Evolutionary conservation across 495 filamentous ascomycete genomes (phyloP).

Genomic region (Penicillium paradoxum): DNA sequence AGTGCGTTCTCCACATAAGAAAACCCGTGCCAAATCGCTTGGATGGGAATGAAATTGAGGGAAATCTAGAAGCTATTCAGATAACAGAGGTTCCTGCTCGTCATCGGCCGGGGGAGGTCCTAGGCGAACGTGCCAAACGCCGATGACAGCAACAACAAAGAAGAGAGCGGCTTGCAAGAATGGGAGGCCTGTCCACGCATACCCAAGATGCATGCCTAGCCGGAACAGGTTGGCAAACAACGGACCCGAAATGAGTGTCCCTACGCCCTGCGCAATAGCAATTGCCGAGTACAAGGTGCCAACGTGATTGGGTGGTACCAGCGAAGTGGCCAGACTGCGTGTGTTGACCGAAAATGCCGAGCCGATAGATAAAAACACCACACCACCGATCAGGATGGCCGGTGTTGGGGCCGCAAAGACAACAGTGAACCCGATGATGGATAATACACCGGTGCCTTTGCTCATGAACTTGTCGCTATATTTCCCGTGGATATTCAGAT

Average conservation of each 20-base stretch:
- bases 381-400: slow-evolving; percentile 28
- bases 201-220: slow-evolving; percentile 34
- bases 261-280: slow-evolving; percentile 29
- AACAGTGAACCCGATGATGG: slow-evolving; percentile 24
- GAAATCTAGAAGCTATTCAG: neutral
- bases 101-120: neutral
- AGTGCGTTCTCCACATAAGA: neutral
- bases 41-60: neutral
- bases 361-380: slow-evolving; percentile 34
- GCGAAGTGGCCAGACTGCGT: slow-evolving; percentile 33
- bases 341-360: slow-evolving; percentile 26
- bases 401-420: slow-evolving; percentile 29
- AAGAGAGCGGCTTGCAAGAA: slow-evolving; percentile 26
- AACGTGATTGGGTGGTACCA: slow-evolving; percentile 29
- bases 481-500: slow-evolving; percentile 25
- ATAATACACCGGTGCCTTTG: slow-evolving; percentile 26
- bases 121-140: slow-evolving; percentile 14
- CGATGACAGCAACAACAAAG: slow-evolving; percentile 13
- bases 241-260: slow-evolving; percentile 30
- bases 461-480: slow-evolving; percentile 29
- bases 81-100: slow-evolving; percentile 12
- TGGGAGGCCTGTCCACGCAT: slow-evolving; percentile 30
- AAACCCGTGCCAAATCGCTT: neutral
- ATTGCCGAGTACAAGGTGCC: slow-evolving; percentile 33
- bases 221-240: slow-evolving; percentile 34